These are phyloP conservation scores for Coniferiporia weirii DNA, from an alignment of 1,284 basidiomycete genomes.

Conservation along the genomic window DNA sequence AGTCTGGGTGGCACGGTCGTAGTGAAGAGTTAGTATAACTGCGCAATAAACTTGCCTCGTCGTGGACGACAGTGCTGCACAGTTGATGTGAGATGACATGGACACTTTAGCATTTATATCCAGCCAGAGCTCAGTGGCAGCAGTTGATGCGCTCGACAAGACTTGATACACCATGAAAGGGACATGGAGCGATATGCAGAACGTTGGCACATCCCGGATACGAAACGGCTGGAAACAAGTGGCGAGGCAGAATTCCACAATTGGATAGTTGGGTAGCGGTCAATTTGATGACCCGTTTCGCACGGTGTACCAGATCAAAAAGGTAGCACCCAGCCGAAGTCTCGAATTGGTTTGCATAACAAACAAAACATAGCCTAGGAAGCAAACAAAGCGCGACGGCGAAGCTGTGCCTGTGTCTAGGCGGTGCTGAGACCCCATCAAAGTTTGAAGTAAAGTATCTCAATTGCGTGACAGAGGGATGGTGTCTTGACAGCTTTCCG, in stretches of 20 bases:
- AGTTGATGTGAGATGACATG: slow-evolving; percentile 17
- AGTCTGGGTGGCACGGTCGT: slow-evolving; percentile 1
- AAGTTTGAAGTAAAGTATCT: background rate
- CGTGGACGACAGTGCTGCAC: slow-evolving; percentile 1
- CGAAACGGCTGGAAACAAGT: slow-evolving; percentile 11
- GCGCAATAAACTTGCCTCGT: background rate
- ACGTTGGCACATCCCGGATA: background rate
- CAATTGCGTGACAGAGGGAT: background rate
- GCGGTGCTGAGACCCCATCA: slow-evolving; percentile 15
- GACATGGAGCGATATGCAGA: background rate
- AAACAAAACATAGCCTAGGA: slow-evolving; percentile 1
- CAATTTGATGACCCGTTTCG: slow-evolving; percentile 5
- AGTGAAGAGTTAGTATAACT: background rate
- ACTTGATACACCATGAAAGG: background rate
- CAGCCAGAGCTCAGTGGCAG: background rate
- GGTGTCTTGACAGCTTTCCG: background rate
- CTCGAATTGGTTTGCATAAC: background rate
- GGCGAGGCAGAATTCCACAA: slow-evolving; percentile 6
- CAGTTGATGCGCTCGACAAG: slow-evolving; percentile 6
- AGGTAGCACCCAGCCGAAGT: background rate
- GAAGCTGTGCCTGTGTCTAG: slow-evolving; percentile 8
- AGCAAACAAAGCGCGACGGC: slow-evolving; percentile 5
- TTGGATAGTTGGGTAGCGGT: background rate
- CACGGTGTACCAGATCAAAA: slow-evolving; percentile 1
- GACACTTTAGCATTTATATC: slow-evolving; percentile 8